Percentiles rank a stretch among this genome's conserved stretches.
Evolutionary conservation across 2,329 filamentous ascomycete genomes (phyloP).

Genomic region (Teratosphaeria epicoccoides): DNA sequence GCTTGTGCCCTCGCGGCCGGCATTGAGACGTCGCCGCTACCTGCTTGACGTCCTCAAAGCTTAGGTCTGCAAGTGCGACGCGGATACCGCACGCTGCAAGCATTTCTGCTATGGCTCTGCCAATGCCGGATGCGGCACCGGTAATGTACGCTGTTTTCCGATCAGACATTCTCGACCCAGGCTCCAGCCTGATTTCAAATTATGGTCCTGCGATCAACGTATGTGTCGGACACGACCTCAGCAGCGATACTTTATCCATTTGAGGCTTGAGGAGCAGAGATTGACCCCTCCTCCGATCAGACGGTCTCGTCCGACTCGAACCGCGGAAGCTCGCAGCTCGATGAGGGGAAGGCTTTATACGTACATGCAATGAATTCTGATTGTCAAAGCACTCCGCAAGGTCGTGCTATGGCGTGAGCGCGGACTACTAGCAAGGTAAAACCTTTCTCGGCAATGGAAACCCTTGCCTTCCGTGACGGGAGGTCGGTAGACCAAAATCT

Average conservation of each 20-base stretch:
- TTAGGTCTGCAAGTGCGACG: conserved; percentile 38
- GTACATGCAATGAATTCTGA: no score
- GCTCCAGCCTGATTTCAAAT: no score
- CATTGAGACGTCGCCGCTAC: conserved; percentile 17
- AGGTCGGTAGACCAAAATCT: not conserved
- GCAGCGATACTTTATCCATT: no score
- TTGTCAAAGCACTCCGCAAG: not conserved
- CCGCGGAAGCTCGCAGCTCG: not conserved
- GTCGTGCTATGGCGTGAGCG: no score
- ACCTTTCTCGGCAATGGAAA: no score
- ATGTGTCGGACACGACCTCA: no score
- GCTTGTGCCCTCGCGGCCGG: not conserved
- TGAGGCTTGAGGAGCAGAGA: no score
- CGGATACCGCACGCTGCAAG: conserved; percentile 32
- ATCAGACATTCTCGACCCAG: no score
- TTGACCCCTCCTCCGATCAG: no score
- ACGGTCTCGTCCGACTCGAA: no score
- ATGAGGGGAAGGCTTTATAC: not conserved
- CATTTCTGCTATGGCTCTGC: conserved; percentile 22
- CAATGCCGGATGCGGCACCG: conserved; percentile 26
- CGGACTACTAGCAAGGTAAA: no score
- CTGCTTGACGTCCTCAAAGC: conserved; percentile 19
- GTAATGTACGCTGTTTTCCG: conserved; percentile 14
- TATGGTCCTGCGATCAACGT: no score
- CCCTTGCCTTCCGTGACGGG: not conserved